A percentile compares a stretch with the other conserved stretches of the same genome.
These are phyloP conservation scores for Hippophae tibetana DNA, from an alignment of 306 rosid genomes.

Conservation along the genomic window DNA sequence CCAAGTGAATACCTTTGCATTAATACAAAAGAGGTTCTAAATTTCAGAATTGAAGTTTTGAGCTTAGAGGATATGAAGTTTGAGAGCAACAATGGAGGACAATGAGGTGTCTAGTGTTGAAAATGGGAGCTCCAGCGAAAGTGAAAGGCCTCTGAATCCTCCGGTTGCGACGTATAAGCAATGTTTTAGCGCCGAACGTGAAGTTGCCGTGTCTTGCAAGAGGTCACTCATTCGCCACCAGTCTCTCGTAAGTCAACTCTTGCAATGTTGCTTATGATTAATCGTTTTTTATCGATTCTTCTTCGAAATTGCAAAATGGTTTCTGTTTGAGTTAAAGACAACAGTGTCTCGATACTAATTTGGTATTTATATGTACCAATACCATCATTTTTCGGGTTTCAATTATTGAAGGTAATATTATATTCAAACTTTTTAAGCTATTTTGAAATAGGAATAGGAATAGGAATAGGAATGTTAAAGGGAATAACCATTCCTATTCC, in stretches of 20 bases:
- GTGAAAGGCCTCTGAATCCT: conserved; percentile 60
- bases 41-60: no score
- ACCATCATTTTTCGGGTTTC: no score
- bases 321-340: no score
- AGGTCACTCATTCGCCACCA: conserved; percentile 69
- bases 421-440: no score
- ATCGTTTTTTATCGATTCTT: not conserved
- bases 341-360: no score
- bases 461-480: no score
- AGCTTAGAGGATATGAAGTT: conserved; percentile 38
- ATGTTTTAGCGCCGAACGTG: conserved; percentile 15
- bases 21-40: not conserved
- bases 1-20: not conserved
- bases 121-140: conserved; percentile 49
- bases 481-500: no score
- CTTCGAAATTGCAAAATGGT: not conserved
- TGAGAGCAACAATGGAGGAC: conserved; percentile 50
- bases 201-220: conserved; percentile 25
- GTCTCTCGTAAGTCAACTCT: conserved; percentile 50
- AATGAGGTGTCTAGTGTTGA: conserved; percentile 35
- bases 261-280: not conserved
- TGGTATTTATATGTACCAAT: no score
- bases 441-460: no score
- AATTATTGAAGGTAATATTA: no score
- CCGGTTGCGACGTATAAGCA: conserved; percentile 35